These are phyloP conservation scores for Mycena maculata DNA, from an alignment of 768 basidiomycete species.

Conservation along the genomic window DNA sequence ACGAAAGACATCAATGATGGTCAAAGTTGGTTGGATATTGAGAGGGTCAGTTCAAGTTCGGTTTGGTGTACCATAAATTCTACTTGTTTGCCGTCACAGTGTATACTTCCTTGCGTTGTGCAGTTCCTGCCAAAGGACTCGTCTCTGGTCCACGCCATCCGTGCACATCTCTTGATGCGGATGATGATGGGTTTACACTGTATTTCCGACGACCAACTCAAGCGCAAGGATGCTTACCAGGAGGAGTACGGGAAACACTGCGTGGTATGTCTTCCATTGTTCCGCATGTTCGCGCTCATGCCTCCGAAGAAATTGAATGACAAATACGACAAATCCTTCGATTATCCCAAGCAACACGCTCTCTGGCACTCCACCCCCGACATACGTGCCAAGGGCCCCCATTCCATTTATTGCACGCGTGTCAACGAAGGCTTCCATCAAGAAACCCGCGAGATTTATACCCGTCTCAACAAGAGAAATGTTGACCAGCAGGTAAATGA, in stretches of 20 bases:
- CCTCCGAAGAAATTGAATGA: slow-evolving; percentile 18
- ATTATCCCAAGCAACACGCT: slow-evolving; percentile 26
- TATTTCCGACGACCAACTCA: slow-evolving; percentile 20
- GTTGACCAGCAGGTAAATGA: slow-evolving; percentile 1
- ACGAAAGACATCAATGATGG: slow-evolving; percentile 28
- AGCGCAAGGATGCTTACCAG: slow-evolving; percentile 21
- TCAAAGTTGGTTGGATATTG: slow-evolving; percentile 30
- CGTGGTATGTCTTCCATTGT: not conserved
- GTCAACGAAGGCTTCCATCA: slow-evolving; percentile 29
- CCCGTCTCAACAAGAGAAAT: slow-evolving; percentile 19
- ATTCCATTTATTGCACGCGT: slow-evolving; percentile 23
- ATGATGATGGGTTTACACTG: slow-evolving; percentile 31
- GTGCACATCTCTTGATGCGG: slow-evolving; percentile 14
- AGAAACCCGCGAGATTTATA: slow-evolving; percentile 12
- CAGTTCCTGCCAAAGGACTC: slow-evolving; percentile 18
- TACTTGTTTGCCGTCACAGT: slow-evolving; percentile 1
- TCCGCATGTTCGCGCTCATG: not conserved
- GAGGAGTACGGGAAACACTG: slow-evolving; percentile 12
- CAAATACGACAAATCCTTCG: slow-evolving; percentile 7
- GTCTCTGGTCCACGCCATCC: slow-evolving; percentile 21
- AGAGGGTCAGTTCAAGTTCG: slow-evolving; percentile 16
- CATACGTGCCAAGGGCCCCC: slow-evolving; percentile 13
- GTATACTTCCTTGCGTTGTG: slow-evolving; percentile 23
- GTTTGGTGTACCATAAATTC: not conserved
- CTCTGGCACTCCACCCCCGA: slow-evolving; percentile 18